These are phyloP conservation scores for Plasmodium vivax DNA, from an alignment of 169 alveolate species.

Conservation along the genomic window DNA sequence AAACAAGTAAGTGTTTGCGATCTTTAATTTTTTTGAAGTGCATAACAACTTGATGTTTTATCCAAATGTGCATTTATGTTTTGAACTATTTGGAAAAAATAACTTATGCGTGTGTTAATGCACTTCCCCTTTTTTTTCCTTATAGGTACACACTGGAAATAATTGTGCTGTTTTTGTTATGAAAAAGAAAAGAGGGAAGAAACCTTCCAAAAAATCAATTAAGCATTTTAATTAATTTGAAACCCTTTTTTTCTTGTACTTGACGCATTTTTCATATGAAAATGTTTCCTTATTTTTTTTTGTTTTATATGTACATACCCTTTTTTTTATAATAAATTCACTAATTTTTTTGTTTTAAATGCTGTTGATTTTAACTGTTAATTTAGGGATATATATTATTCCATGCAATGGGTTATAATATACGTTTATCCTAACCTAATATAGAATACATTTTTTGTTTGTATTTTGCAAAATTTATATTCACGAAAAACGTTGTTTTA, in stretches of 20 bases:
- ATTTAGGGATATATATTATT: background rate
- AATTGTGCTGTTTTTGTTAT: conserved; percentile 43
- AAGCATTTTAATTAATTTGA: conserved; percentile 41
- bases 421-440: background rate
- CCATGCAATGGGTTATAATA: background rate
- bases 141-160: conserved; percentile 64
- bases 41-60: background rate
- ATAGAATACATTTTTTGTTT: background rate
- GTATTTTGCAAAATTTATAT: background rate
- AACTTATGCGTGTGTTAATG: background rate
- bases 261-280: background rate
- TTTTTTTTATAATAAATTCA: background rate
- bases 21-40: background rate
- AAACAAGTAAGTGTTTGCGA: conserved; percentile 41
- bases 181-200: conserved; percentile 66
- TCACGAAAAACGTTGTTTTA: background rate
- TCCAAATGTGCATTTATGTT: background rate
- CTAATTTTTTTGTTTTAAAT: background rate
- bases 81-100: background rate
- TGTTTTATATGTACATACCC: background rate
- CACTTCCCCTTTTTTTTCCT: background rate
- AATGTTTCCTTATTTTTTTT: conserved; percentile 24
- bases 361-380: background rate
- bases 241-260: conserved; percentile 3
- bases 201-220: conserved; percentile 20